These are phyloP conservation scores for Phytophthora fragariaefolia DNA, from an alignment of 352 stramenopile genomes.

Conservation along the genomic window DNA sequence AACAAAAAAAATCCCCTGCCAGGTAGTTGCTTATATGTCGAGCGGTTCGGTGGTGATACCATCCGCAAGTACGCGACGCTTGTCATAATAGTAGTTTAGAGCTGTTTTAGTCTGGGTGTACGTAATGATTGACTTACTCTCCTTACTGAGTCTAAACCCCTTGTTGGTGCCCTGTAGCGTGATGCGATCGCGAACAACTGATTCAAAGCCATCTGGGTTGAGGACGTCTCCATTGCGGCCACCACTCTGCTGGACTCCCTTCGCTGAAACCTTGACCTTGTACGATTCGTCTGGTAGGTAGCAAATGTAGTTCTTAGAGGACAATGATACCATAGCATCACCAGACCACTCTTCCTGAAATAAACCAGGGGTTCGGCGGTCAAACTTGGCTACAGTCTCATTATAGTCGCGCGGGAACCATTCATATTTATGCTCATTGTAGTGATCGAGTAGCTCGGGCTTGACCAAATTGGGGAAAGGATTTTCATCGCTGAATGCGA, in stretches of 20 bases:
- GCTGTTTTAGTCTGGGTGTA: conserved; percentile 29
- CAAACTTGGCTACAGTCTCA: conserved; percentile 1
- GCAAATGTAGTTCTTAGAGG: conserved; percentile 37
- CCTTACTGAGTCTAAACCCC: conserved; percentile 31
- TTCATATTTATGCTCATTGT: neutral
- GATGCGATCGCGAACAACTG: conserved; percentile 25
- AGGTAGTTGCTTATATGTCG: conserved; percentile 21
- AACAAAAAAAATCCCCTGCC: conserved; percentile 4
- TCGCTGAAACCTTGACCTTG: conserved; percentile 25
- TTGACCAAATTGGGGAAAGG: conserved; percentile 10
- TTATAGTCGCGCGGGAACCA: too few relatives aligned
- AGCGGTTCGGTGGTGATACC: conserved; percentile 32
- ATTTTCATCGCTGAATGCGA: conserved; percentile 11
- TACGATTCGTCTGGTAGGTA: conserved; percentile 25
- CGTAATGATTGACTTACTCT: conserved; percentile 39
- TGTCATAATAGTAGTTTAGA: conserved; percentile 35
- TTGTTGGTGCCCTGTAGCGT: too few relatives aligned
- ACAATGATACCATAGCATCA: conserved; percentile 25
- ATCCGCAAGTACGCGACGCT: conserved; percentile 35
- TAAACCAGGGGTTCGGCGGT: conserved; percentile 20
- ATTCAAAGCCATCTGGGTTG: conserved; percentile 28
- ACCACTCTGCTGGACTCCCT: too few relatives aligned
- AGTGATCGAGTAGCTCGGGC: conserved; percentile 17
- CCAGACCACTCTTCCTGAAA: conserved; percentile 35
- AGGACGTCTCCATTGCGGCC: conserved; percentile 20